phyloP scores from a whole-genome alignment of 257 asterid species.

The Primulina huaijiensis region DNA sequence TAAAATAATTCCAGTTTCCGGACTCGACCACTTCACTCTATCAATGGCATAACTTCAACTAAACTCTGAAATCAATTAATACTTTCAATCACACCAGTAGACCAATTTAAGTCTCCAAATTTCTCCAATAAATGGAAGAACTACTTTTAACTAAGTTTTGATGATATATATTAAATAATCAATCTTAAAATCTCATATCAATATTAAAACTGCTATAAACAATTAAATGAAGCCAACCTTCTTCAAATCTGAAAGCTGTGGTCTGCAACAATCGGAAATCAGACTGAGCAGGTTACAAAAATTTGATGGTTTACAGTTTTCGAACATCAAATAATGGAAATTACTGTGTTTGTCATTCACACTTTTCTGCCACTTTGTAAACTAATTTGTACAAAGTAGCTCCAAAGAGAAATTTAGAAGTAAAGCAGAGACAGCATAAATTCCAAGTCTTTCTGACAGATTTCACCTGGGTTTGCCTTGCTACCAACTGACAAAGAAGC shows the following conservation, averaged over 20 bases:
- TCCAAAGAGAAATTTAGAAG: background rate
- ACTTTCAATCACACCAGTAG: no score
- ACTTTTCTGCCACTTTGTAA: background rate
- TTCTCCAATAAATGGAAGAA: slow-evolving; percentile 16
- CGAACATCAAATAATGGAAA: slow-evolving; percentile 7
- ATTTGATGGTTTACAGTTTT: background rate
- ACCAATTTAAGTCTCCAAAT: background rate
- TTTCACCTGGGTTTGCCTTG: background rate
- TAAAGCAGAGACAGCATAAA: background rate
- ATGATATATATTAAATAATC: background rate
- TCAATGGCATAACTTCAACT: background rate
- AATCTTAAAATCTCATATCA: background rate
- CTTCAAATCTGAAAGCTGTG: background rate
- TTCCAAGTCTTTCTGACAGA: background rate
- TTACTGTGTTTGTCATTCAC: background rate
- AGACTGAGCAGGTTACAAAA: background rate
- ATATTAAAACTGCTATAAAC: background rate
- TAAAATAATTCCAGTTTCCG: background rate
- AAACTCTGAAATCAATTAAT: background rate
- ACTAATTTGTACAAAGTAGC: no score
- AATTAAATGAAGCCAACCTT: background rate
- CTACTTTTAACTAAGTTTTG: slow-evolving; percentile 1
- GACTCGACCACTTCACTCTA: slow-evolving; percentile 5
- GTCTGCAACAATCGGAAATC: background rate
- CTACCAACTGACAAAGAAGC: background rate